Evolutionary conservation across 768 basidiomycete genomes (phyloP).

Genomic region (Phanerochaete sordida): DNA sequence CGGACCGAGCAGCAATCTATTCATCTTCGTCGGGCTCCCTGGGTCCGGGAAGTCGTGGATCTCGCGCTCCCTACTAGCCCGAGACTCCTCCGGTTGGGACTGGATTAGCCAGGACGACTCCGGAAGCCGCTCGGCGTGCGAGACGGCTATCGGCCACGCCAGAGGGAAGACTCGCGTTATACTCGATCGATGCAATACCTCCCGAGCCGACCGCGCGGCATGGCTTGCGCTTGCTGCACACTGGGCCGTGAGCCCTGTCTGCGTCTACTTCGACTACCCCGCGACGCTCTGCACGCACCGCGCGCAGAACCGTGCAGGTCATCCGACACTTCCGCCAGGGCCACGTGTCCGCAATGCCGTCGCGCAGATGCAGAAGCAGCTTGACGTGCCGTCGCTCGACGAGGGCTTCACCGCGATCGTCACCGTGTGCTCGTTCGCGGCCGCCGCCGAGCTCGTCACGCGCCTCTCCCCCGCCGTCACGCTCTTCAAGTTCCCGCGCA

Average conservation of each 20-base stretch:
- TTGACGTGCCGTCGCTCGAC: constrained; percentile 40
- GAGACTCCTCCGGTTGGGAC: constrained; percentile 41
- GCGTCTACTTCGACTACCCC: constrained; percentile 55
- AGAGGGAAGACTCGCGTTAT: constrained; percentile 37
- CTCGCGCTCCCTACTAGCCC: constrained; percentile 40
- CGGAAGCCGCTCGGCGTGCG: constrained; percentile 47
- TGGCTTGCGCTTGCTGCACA: constrained; percentile 53
- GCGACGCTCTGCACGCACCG: constrained; percentile 46
- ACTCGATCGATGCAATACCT: constrained; percentile 56
- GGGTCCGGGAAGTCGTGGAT: constrained; percentile 63
- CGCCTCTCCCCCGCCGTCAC: constrained; percentile 38
- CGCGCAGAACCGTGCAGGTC: constrained; percentile 53
- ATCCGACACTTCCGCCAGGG: constrained; percentile 57
- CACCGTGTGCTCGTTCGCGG: constrained; percentile 46
- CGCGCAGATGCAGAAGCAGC: constrained; percentile 46
- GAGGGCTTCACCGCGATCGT: constrained; percentile 55
- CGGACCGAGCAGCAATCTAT: constrained; percentile 35
- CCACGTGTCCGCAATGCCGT: constrained; percentile 52
- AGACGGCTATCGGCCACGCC: constrained; percentile 43
- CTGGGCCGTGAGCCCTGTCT: constrained; percentile 44
- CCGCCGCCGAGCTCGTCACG: constrained; percentile 43
- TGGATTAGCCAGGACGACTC: constrained; percentile 55
- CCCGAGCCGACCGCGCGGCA: constrained; percentile 39
- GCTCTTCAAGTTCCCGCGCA: constrained; percentile 59
- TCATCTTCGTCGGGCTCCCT: constrained; percentile 58